Conservation (phyloP, 1,139 yeast species). For the Suhomyces bolitotheri region DNA sequence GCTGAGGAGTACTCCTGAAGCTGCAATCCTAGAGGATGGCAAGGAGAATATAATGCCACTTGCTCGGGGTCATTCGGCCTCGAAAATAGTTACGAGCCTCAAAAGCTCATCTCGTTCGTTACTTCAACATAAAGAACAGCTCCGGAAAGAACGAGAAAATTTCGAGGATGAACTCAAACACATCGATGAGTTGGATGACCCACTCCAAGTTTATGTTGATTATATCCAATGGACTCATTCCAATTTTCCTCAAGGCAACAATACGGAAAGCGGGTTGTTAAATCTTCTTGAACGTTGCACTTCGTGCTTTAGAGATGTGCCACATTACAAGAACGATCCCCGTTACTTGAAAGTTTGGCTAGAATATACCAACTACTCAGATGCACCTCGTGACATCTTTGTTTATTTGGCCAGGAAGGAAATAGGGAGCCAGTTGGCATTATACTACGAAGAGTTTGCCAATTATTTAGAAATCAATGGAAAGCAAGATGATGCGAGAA, state of each 20-base stretch:
- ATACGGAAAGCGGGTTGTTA: constrained; percentile 66
- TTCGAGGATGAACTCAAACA: constrained; percentile 48
- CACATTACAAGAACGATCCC: constrained; percentile 75
- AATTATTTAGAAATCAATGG: constrained; percentile 56
- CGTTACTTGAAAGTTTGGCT: constrained; percentile 82
- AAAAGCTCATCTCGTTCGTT: constrained; percentile 15
- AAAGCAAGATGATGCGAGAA: constrained; percentile 58
- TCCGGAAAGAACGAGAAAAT: constrained; percentile 37
- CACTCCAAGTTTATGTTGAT: constrained; percentile 68
- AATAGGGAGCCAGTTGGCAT: constrained; percentile 67
- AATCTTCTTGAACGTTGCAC: constrained; percentile 72
- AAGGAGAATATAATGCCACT: constrained; percentile 81
- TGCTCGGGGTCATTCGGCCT: constrained; percentile 69
- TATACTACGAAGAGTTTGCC: constrained; percentile 83
- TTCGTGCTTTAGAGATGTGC: constrained; percentile 61
- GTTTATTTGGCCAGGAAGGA: constrained; percentile 70
- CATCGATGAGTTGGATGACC: constrained; percentile 73
- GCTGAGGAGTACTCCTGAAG: constrained; percentile 26
- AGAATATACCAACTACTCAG: constrained; percentile 67
- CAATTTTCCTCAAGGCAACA: constrained; percentile 67
- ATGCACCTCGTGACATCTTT: constrained; percentile 71
- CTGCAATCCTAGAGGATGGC: constrained; percentile 60
- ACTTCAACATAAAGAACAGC: constrained; percentile 27
- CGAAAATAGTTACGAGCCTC: constrained; percentile 49
- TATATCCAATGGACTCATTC: constrained; percentile 73